Base-by-base conservation (phyloP, 306 rosid genomes). In the Rubus parviflorus region DNA sequence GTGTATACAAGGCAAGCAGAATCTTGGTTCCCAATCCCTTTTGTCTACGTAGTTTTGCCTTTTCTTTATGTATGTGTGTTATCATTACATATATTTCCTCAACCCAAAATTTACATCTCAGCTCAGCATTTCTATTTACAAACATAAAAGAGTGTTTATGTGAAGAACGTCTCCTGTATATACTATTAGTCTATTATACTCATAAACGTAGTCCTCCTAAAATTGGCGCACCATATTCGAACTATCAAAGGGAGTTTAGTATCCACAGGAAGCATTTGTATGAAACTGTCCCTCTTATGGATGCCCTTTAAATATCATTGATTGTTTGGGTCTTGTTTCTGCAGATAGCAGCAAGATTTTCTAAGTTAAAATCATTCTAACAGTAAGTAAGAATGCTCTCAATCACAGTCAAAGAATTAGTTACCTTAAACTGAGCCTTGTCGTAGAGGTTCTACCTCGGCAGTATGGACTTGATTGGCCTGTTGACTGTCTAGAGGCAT, bases 401-500 rank as follows among this genome's bases (percentile, higher is more conserved):
- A n/a, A n/a, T n/a, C 41, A 53, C 43, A 61, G 66, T 23, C 7
- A 23, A 83, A 77, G 73, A 74, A 43, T 76, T 63, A 75, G 75
- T 42, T 68, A 87, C 94, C 90, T 88, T 68, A 79, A n/a, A 86
- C 92, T 8, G 89, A 70, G 75, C 81, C 86, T 67, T 71, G 89
- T 47, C 93, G 82, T 67, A 87, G 79, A n/a, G 93, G 92, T 65
- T 92, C 90, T 54, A 88, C 51, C 70, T 89, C 97, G 3, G 63
- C 93, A 10, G 70, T 57, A 7, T 82, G 97, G 76, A 83, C 93
- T 69, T 84, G 88, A 51, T 83, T 85, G 17, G 85, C 80, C 19
- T 86, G 89, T 73, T 94, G 83, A 79, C 78, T 73, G 77, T 94
- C 98, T 3, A 94, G 76, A 54, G 97, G 98, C 98, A 94, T 94